A percentile compares a stretch with the other conserved stretches of the same genome.
Evolutionary conservation across 176 grass and related monocot species (phyloP).

Genomic region (Oryza glumipatula): DNA sequence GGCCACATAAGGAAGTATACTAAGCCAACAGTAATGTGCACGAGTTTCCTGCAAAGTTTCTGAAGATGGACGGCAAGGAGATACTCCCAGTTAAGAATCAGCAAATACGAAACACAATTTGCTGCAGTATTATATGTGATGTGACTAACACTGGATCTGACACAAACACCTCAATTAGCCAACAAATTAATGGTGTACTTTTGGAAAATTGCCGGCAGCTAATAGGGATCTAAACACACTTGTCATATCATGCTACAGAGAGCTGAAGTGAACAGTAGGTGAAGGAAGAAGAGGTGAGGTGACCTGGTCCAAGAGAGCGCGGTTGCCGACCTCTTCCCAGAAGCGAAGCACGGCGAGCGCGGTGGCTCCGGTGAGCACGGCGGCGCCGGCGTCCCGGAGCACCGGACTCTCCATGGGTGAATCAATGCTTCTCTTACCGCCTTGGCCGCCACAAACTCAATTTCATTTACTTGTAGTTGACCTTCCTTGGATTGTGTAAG

Average conservation of each 20-base stretch:
- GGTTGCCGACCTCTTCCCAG: slow-evolving; percentile 79
- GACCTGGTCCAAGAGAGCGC: slow-evolving; percentile 76
- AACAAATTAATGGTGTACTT: too few relatives aligned
- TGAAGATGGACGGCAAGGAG: slow-evolving; percentile 7
- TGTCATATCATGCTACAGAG: too few relatives aligned
- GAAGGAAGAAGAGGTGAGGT: not conserved
- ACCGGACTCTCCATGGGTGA: slow-evolving; percentile 49
- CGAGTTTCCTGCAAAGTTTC: slow-evolving; percentile 82
- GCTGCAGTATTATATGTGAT: too few relatives aligned
- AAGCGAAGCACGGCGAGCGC: slow-evolving; percentile 64
- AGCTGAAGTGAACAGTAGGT: too few relatives aligned
- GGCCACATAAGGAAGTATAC: slow-evolving; percentile 77
- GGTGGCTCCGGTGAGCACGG: slow-evolving; percentile 47
- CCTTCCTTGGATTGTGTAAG: not conserved
- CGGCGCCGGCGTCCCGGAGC: slow-evolving; percentile 58
- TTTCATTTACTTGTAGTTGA: not conserved
- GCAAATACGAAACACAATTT: too few relatives aligned
- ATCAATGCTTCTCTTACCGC: not conserved
- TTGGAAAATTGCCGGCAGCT: too few relatives aligned
- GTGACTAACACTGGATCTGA: too few relatives aligned
- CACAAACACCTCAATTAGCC: too few relatives aligned
- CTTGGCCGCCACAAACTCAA: not conserved
- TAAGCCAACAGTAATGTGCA: slow-evolving; percentile 73
- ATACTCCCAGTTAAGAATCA: too few relatives aligned
- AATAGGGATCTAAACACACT: too few relatives aligned